A percentile compares a stretch with the other conserved stretches of the same genome.
Evolutionary conservation across 345 rosid species (phyloP).

Genomic region (Moricandia arvensis): DNA sequence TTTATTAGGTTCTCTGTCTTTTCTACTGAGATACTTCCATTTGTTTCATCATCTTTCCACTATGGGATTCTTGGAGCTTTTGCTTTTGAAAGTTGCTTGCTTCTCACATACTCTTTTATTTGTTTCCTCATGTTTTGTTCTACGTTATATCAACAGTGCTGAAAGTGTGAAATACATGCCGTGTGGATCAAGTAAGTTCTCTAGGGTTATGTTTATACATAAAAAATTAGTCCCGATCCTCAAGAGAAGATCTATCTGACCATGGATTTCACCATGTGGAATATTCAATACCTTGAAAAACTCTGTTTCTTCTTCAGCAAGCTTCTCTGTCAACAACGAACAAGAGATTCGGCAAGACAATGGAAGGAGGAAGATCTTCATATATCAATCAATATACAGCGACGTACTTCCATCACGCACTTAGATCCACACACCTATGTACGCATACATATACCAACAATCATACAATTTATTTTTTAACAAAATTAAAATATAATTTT

Average conservation of each 20-base stretch:
- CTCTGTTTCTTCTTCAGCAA: slow-evolving; percentile 19
- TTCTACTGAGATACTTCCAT: slow-evolving; percentile 16
- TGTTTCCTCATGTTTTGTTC: not conserved
- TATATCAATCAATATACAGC: too few relatives aligned
- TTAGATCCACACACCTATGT: too few relatives aligned
- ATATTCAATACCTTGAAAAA: slow-evolving; percentile 18
- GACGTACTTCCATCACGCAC: too few relatives aligned
- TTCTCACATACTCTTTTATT: not conserved
- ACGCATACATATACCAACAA: too few relatives aligned
- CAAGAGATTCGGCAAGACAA: slow-evolving; percentile 33
- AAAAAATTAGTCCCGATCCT: not conserved
- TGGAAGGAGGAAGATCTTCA: slow-evolving; percentile 39
- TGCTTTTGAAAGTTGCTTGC: slow-evolving; percentile 9
- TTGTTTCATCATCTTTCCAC: slow-evolving; percentile 15
- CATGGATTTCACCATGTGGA: slow-evolving; percentile 30
- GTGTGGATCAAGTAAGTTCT: slow-evolving; percentile 16
- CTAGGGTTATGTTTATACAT: not conserved
- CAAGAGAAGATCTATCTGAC: slow-evolving; percentile 11
- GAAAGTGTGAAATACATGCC: not conserved
- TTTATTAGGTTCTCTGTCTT: slow-evolving; percentile 18
- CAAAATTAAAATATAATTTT: too few relatives aligned
- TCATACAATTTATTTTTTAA: too few relatives aligned
- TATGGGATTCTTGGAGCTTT: slow-evolving; percentile 12
- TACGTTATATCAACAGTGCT: not conserved
- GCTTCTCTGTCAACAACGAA: slow-evolving; percentile 13